A percentile compares a stretch with the other conserved stretches of the same genome.
Conservation (phyloP, 192 early-diverging fungal genomes). For the Coemansia sp. region DNA sequence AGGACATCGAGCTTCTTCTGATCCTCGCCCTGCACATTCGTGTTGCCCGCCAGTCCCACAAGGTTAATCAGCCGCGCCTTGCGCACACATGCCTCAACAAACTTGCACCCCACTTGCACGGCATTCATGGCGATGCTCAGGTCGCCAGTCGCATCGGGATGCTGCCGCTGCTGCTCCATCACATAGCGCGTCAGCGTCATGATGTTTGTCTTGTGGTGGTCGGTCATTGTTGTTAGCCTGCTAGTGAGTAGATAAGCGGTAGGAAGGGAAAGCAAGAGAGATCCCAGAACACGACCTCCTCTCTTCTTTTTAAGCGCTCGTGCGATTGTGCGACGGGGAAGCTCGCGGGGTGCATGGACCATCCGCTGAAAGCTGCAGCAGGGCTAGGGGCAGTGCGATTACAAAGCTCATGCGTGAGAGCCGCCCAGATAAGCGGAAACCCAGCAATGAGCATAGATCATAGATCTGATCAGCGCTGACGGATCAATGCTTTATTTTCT, state of each 20-base stretch:
- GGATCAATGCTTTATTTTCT: neutral
- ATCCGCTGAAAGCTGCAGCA: neutral
- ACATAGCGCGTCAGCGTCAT: constrained; percentile 92
- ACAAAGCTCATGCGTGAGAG: neutral
- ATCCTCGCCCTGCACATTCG: constrained; percentile 92
- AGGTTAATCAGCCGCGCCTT: constrained; percentile 96
- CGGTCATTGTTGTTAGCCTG: constrained; percentile 39
- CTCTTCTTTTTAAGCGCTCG: neutral
- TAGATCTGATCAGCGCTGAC: neutral
- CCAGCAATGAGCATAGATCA: neutral
- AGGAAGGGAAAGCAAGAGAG: neutral
- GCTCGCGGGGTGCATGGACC: neutral
- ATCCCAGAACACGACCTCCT: neutral
- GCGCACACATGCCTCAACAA: constrained; percentile 93
- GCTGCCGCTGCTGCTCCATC: constrained; percentile 82
- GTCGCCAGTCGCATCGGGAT: constrained; percentile 89
- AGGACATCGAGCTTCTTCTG: constrained; percentile 97
- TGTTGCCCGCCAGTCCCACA: constrained; percentile 83
- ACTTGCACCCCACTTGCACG: constrained; percentile 94
- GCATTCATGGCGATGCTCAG: constrained; percentile 85
- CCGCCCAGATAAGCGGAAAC: neutral
- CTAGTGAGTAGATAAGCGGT: neutral
- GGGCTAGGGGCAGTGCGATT: neutral
- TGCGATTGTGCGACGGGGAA: neutral
- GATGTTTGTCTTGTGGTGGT: constrained; percentile 81